These are phyloP conservation scores for Ajuga reptans DNA, from an alignment of 305 asterid genomes.

Conservation along the genomic window DNA sequence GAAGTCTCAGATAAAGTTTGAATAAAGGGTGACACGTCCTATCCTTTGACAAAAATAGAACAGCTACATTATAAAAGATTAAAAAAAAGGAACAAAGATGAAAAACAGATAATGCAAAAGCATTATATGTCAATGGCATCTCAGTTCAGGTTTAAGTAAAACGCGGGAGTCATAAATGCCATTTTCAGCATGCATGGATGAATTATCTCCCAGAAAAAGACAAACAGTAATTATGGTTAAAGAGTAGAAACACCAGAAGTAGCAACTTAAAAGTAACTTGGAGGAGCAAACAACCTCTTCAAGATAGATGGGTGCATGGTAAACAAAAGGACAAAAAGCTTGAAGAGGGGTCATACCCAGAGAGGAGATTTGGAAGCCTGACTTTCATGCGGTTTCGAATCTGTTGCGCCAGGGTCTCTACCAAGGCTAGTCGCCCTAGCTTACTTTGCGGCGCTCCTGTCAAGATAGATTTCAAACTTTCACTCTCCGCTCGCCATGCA, in stretches of 20 bases:
- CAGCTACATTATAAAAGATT: neutral
- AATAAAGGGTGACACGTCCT: neutral
- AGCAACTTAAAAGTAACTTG: neutral
- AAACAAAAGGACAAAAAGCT: constrained; percentile 16
- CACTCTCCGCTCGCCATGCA: constrained; percentile 98
- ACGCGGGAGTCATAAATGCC: neutral
- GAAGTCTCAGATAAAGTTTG: neutral
- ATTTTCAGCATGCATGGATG: neutral
- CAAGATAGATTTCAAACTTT: constrained; percentile 84
- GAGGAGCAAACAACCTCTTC: neutral
- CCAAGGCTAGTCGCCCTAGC: constrained; percentile 94
- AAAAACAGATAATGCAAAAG: neutral
- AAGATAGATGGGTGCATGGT: neutral
- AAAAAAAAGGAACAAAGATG: neutral
- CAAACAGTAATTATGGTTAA: neutral
- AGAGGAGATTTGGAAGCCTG: constrained; percentile 87
- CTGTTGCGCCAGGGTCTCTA: constrained; percentile 90
- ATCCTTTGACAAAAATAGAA: neutral
- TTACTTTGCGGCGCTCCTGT: constrained; percentile 91
- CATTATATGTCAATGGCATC: neutral
- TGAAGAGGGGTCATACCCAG: constrained; percentile 54
- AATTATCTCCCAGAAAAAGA: neutral
- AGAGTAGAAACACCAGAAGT: neutral
- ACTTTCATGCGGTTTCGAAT: constrained; percentile 84
- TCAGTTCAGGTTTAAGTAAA: neutral